Percentiles rank a stretch among this genome's conserved stretches.
These are phyloP conservation scores for Gossypium davidsonii DNA, from an alignment of 441 rosid genomes.

Conservation along the genomic window DNA sequence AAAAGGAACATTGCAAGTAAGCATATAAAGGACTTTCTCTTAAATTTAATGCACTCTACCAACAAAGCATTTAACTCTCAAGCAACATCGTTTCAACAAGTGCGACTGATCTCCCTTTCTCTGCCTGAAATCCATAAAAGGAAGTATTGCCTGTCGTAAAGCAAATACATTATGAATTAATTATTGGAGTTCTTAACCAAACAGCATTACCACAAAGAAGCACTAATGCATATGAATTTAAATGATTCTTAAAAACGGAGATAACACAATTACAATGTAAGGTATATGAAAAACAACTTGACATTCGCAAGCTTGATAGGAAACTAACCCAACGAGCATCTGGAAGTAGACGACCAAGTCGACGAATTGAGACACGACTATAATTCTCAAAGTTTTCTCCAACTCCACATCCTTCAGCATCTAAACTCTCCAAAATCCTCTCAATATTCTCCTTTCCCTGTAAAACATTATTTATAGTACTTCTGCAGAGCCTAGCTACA, in stretches of 20 bases:
- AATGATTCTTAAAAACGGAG: not conserved
- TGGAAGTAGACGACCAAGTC: constrained; percentile 83
- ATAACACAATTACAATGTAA: not conserved
- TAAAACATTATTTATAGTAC: constrained; percentile 1
- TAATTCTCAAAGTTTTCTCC: constrained; percentile 42
- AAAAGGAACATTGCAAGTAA: not conserved
- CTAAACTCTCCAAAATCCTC: constrained; percentile 43
- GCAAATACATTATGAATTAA: not conserved
- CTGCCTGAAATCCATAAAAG: constrained; percentile 57
- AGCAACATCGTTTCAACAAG: constrained; percentile 48
- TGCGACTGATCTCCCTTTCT: constrained; percentile 50
- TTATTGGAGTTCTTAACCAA: not conserved
- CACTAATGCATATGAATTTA: not conserved
- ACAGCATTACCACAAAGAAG: not conserved
- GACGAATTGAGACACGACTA: constrained; percentile 53
- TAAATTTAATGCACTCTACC: constrained; percentile 34
- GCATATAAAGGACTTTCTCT: not conserved
- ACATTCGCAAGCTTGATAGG: not conserved
- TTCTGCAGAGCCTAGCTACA: not conserved
- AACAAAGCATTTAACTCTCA: constrained; percentile 59
- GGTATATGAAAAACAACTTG: not conserved
- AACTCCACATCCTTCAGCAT: constrained; percentile 33
- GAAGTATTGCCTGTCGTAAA: constrained; percentile 41
- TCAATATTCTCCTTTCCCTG: constrained; percentile 67
- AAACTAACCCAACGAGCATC: constrained; percentile 72